Base-by-base conservation (phyloP, 805 yeast species). In the Sugiyamaella marilandica region DNA sequence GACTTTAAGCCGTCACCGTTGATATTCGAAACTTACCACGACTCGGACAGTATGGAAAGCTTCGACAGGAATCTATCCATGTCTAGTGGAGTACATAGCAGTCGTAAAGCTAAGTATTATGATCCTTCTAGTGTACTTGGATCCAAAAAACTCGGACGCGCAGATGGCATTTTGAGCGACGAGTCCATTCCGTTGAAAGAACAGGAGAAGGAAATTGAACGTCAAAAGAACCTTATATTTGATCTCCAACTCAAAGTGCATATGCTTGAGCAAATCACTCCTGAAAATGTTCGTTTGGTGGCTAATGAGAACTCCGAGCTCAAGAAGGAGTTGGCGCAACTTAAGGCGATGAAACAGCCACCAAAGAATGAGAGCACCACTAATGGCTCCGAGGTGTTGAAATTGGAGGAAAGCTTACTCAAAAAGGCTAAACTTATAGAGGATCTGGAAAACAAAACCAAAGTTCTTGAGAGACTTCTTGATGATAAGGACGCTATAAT, bases 261-360 rank as follows among this genome's bases (percentile, higher is more conserved):
- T 34, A 32, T 57, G 47, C 44, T 60, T 21, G 47, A 51, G 45
- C 46, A 55, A 26, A 34, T 39, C 9, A 36, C 58, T 19, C 62
- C 62, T 2, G 62, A 59, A 45, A 49, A 53, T 29, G 36, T 46
- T 16, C 39, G 11, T 11, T 24, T 26, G 14, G 49, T 50, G 47
- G 53, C 58, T 8, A 46, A 47, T 18, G 78, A 75, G 53, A 59
- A 73, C 33, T 73, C 71, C 50, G 64, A 65, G n/a, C 55, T 78
- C 45, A 65, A 71, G 14, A 34, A 31, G 14, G 29, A 45, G 16
- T 19, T 45, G 10, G 52, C 32, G 8, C 44, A 44, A 19, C 34
- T 57, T 10, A 24, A 47, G 49, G 18, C 77, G 73, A 53, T 56
- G 73, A 29, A 73, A 72, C 19, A 26, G 26, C 53, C 31, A 1